Evolutionary conservation across 345 rosid genomes (phyloP).

Genomic region (Eutrema japonicum): DNA sequence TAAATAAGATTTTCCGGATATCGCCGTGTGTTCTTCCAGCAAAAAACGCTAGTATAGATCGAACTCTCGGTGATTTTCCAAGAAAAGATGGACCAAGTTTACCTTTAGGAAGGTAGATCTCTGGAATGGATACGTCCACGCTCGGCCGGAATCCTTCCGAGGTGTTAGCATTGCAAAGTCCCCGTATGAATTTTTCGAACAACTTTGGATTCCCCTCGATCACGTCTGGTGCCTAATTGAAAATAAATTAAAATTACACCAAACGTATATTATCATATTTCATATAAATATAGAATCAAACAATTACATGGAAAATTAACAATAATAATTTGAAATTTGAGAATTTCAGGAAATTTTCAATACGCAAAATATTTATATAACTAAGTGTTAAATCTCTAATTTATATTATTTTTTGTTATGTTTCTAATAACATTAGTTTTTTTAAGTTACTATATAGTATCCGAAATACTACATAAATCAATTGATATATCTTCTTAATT

Average conservation of each 20-base stretch:
- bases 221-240: conserved; percentile 56
- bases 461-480: background rate
- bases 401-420: background rate
- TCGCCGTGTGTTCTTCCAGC: conserved; percentile 56
- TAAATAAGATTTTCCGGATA: conserved; percentile 47
- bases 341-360: background rate
- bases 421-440: background rate
- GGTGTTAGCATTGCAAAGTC: conserved; percentile 63
- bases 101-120: conserved; percentile 54
- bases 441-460: background rate
- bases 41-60: conserved; percentile 53
- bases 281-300: background rate
- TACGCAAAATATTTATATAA: background rate
- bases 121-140: conserved; percentile 60
- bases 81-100: conserved; percentile 43
- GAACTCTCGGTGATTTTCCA: conserved; percentile 33
- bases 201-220: conserved; percentile 45
- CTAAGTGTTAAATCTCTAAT: background rate
- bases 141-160: conserved; percentile 56
- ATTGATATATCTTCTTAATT: background rate
- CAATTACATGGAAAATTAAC: background rate
- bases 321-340: background rate
- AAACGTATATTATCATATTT: background rate
- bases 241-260: background rate
- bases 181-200: conserved; percentile 52